Percentiles rank a stretch among this genome's conserved stretches.
These are phyloP conservation scores for Tephrocybe sp. DNA, from an alignment of 768 basidiomycete species.

Conservation along the genomic window DNA sequence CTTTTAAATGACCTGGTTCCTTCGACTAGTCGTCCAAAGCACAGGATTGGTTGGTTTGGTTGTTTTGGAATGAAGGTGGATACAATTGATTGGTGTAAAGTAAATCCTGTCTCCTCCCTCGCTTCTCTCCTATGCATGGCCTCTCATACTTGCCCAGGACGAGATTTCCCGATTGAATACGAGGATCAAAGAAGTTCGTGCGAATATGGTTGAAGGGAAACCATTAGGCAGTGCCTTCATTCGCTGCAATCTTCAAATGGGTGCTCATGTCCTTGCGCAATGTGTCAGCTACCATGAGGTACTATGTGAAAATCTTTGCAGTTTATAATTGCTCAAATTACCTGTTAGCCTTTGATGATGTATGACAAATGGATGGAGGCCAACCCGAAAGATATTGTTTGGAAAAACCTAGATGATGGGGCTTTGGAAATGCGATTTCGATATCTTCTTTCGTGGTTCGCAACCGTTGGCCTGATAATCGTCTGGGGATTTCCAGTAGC, in stretches of 20 bases:
- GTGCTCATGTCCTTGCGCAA: conserved; percentile 69
- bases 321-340: background rate
- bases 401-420: conserved; percentile 53
- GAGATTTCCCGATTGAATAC: conserved; percentile 44
- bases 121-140: background rate
- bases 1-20: conserved; percentile 56
- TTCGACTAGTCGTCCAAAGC: conserved; percentile 45
- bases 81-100: conserved; percentile 62
- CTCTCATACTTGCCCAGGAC: conserved; percentile 26
- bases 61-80: conserved; percentile 61
- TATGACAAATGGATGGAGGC: conserved; percentile 59
- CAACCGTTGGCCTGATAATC: conserved; percentile 58
- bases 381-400: conserved; percentile 54
- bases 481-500: conserved; percentile 65
- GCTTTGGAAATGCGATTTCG: conserved; percentile 52
- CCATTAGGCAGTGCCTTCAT: conserved; percentile 60
- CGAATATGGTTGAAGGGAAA: conserved; percentile 37
- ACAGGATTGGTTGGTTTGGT: conserved; percentile 47
- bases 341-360: conserved; percentile 50
- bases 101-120: conserved; percentile 17
- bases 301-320: background rate
- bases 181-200: conserved; percentile 41
- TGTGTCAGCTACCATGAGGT: conserved; percentile 53
- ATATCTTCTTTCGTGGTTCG: conserved; percentile 51
- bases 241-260: conserved; percentile 68